Conservation (phyloP, 1,139 yeast species). For the Geotrichum fermentans region DNA sequence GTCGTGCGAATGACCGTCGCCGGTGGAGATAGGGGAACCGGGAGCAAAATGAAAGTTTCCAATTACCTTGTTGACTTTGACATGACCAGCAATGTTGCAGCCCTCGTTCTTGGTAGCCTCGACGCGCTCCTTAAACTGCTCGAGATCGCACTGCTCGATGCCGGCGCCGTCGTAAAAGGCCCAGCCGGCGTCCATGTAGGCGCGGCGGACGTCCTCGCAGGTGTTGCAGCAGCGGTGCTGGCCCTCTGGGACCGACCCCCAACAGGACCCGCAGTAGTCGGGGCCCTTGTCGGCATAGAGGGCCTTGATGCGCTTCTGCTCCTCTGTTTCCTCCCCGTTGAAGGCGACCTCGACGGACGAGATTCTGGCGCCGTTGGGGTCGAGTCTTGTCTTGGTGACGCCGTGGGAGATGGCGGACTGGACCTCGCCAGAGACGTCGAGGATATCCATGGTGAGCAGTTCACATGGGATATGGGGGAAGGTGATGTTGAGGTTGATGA, state of each 20-base stretch:
- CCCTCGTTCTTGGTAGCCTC: conserved; percentile 69
- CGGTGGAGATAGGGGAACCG: conserved; percentile 58
- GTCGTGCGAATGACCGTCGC: conserved; percentile 58
- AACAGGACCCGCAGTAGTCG: conserved; percentile 79
- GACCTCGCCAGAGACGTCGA: conserved; percentile 83
- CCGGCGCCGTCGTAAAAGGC: conserved; percentile 83
- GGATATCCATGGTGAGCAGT: conserved; percentile 51
- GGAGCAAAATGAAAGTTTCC: conserved; percentile 96
- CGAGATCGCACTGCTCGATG: conserved; percentile 83
- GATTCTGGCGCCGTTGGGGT: conserved; percentile 43
- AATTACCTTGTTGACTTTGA: conserved; percentile 75
- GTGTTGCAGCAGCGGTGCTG: conserved; percentile 65
- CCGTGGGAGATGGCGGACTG: conserved; percentile 72
- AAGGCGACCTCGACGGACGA: conserved; percentile 29
- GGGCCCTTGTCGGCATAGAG: conserved; percentile 36
- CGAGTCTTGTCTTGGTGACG: conserved; percentile 64
- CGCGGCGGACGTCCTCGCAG: conserved; percentile 74
- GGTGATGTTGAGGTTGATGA: conserved; percentile 71
- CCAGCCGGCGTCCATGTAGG: conserved; percentile 78
- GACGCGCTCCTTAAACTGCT: conserved; percentile 68
- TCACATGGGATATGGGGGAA: conserved; percentile 88
- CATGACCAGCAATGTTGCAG: conserved; percentile 76
- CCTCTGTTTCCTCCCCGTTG: conserved; percentile 29
- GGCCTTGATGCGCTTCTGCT: conserved; percentile 28
- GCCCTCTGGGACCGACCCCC: conserved; percentile 68